Conservation (phyloP, 768 basidiomycete species). For the Rhodosporidiobolus odoratus region DNA sequence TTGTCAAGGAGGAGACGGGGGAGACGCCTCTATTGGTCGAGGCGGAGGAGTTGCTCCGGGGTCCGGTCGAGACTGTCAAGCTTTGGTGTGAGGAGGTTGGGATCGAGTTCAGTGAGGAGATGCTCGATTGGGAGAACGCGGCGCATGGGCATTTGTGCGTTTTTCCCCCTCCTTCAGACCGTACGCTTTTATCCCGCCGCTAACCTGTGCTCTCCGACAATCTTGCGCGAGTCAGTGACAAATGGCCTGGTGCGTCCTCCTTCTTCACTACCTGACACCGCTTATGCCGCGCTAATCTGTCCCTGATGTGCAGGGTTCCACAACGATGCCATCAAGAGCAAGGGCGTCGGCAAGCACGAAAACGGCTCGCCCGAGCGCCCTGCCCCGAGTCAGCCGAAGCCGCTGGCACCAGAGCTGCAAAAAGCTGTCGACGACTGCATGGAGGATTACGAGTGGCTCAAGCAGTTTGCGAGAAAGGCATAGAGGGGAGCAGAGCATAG, state of each 20-base stretch:
- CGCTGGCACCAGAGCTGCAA: slow-evolving; percentile 28
- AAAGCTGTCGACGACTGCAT: slow-evolving; percentile 37
- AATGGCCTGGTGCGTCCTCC: slow-evolving; percentile 35
- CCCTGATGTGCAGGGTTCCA: background rate
- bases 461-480: slow-evolving; percentile 13
- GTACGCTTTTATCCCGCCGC: background rate
- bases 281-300: no score
- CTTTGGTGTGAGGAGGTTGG: slow-evolving; percentile 39
- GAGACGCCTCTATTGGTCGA: slow-evolving; percentile 39
- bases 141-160: slow-evolving; percentile 40
- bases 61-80: slow-evolving; percentile 33
- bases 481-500: background rate
- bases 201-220: no score
- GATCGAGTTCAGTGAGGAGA: slow-evolving; percentile 36
- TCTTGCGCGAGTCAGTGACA: no score
- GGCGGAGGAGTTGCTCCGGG: slow-evolving; percentile 33
- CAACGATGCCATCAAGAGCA: slow-evolving; percentile 6
- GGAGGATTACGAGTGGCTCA: slow-evolving; percentile 42
- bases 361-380: background rate
- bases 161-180: background rate
- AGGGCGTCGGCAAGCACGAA: slow-evolving; percentile 19
- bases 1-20: slow-evolving; percentile 26
- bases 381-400: background rate
- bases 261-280: background rate
- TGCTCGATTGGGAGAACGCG: slow-evolving; percentile 42